A percentile compares a stretch with the other conserved stretches of the same genome.
phyloP scores from a whole-genome alignment of 1,284 basidiomycete species.

The Pterula multifida region DNA sequence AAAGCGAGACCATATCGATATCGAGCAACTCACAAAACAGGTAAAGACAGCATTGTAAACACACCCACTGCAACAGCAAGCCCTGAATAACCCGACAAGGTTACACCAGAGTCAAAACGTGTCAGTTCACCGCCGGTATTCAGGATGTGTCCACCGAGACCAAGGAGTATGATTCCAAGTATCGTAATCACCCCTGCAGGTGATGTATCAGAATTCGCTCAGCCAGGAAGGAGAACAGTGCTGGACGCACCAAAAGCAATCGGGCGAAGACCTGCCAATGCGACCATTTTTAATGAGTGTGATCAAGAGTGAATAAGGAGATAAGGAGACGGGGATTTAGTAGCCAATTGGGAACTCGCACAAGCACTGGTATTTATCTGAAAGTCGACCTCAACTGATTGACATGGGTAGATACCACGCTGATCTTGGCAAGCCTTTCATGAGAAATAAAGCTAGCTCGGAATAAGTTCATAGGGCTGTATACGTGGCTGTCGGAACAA shows the following conservation, averaged over 20 bases:
- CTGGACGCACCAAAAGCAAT: neutral
- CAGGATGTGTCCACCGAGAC: neutral
- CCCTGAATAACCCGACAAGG: neutral
- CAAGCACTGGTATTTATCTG: neutral
- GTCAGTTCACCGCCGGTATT: neutral
- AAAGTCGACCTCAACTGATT: neutral
- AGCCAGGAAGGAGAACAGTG: neutral
- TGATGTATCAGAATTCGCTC: neutral
- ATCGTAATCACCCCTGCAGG: neutral
- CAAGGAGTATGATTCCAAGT: neutral
- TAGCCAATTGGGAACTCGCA: neutral
- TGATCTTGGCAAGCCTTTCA: neutral
- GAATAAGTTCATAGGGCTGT: neutral
- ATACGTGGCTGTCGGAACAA: neutral
- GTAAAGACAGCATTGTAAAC: constrained; percentile 31
- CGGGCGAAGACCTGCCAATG: neutral
- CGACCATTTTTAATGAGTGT: neutral
- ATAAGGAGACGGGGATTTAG: neutral
- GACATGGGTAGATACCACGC: neutral
- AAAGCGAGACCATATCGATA: too few species aligned
- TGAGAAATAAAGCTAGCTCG: neutral
- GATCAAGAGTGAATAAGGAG: neutral
- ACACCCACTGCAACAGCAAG: constrained; percentile 23
- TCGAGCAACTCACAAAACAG: constrained; percentile 35
- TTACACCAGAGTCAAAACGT: neutral